Evolutionary conservation across 2,329 filamentous ascomycete genomes (phyloP), one percentile per base, ranked within the genome.

Genomic region (Monilinia fructigena): DNA sequence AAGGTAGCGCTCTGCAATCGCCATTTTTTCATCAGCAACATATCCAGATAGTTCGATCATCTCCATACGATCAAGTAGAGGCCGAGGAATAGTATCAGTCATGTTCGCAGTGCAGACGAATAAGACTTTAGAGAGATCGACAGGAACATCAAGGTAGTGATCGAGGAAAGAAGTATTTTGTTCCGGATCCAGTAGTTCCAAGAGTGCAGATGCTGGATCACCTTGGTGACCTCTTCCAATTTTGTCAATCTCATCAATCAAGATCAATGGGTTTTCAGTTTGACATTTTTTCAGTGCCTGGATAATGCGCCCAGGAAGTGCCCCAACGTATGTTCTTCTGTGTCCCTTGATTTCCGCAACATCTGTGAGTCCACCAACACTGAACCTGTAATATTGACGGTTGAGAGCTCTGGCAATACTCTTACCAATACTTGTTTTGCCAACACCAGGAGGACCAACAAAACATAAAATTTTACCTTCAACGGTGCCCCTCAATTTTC

Each of bases 51-150:
- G 84, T 69, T 96, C 88, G 72, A 99, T 99, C 74, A 98, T 87
- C 78, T 99, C 95, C 95, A 99, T 99, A 72, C 95, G 89, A 76
- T 99, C 95, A 20, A 98, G 84, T 0, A 99, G 83, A 3, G 95
- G 96, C 53, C 93, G 87, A 20, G 95, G 95, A 69, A 99, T 99
- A 0, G 95, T 99, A 75, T 99, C 95, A 0, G 93, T 97, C 89
- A 98, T 96, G 78, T 99, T 99, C 68, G 95, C 95, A 18, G 95
- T 99, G 83, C 95, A 99, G 53, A 99, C 95, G 76, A 99, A 99
- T 28, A 99, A 84, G 2, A 99, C 95, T 80, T 98, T 98, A 61
- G 93, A 97, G 61, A 99, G 83, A 76, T 99, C 95, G 7, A 99
- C 94, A 0, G 95, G 95, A 0, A 99, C 93, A 77, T 99, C 95